These are phyloP conservation scores for Acacia pycnantha DNA, from an alignment of 331 rosid genomes.

Conservation along the genomic window DNA sequence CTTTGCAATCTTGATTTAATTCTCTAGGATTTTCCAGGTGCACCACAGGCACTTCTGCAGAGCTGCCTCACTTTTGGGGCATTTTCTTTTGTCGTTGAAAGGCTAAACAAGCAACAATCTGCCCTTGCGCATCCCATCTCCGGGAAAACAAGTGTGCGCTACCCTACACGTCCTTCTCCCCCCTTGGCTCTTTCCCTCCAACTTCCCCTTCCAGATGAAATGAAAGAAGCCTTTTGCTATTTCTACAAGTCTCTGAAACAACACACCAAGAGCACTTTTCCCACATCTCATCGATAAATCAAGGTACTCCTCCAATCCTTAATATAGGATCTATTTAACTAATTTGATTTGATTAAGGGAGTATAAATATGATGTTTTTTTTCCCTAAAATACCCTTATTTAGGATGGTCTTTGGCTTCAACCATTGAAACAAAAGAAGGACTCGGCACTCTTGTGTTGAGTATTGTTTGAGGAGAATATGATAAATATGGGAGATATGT, in stretches of 20 bases:
- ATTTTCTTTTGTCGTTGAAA: constrained; percentile 64
- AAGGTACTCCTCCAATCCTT: neutral
- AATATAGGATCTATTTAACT: no score
- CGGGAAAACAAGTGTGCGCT: constrained; percentile 29
- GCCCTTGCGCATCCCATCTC: constrained; percentile 60
- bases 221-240: constrained; percentile 48
- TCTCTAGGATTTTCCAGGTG: constrained; percentile 41
- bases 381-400: no score
- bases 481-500: no score
- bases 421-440: no score
- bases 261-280: constrained; percentile 29
- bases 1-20: neutral
- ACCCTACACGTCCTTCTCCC: constrained; percentile 16
- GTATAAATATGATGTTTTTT: no score
- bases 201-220: constrained; percentile 58
- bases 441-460: no score
- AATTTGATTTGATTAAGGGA: no score
- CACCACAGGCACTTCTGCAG: constrained; percentile 74
- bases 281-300: constrained; percentile 29
- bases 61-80: constrained; percentile 83
- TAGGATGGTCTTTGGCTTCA: no score
- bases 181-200: constrained; percentile 50
- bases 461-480: no score
- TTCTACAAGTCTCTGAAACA: constrained; percentile 53
- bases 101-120: constrained; percentile 62